Conservation (phyloP, 345 rosid genomes). For the Aurinia saxatilis region DNA sequence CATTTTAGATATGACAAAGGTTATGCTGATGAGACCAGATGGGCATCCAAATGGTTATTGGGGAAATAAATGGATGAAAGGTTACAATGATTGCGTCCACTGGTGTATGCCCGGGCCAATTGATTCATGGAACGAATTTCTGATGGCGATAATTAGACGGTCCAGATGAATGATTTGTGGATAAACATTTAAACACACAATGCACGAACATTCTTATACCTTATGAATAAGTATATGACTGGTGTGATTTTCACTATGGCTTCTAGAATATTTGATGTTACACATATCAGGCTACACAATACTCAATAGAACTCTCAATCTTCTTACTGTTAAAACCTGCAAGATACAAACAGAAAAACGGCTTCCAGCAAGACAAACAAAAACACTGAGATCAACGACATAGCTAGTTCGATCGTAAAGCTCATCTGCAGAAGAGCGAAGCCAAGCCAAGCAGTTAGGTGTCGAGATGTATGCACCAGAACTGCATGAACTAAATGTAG, state of each 20-base stretch:
- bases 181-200: background rate
- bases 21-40: constrained; percentile 76
- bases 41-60: constrained; percentile 68
- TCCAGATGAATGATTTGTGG: constrained; percentile 10
- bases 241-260: background rate
- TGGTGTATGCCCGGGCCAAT: constrained; percentile 94
- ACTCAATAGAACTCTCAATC: no score
- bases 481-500: no score
- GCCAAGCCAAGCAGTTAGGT: no score
- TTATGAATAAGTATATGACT: background rate
- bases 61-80: constrained; percentile 82
- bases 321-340: no score
- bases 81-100: constrained; percentile 70
- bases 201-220: background rate
- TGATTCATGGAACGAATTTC: constrained; percentile 69
- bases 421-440: no score
- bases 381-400: no score
- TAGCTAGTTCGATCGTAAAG: no score
- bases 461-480: no score
- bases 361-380: no score
- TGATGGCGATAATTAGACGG: constrained; percentile 41
- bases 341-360: no score
- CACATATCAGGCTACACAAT: background rate
- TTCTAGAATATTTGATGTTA: background rate
- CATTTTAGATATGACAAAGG: constrained; percentile 53